Base-by-base conservation (phyloP, 2,329 filamentous ascomycete species). In the Raffaelea arxii region DNA sequence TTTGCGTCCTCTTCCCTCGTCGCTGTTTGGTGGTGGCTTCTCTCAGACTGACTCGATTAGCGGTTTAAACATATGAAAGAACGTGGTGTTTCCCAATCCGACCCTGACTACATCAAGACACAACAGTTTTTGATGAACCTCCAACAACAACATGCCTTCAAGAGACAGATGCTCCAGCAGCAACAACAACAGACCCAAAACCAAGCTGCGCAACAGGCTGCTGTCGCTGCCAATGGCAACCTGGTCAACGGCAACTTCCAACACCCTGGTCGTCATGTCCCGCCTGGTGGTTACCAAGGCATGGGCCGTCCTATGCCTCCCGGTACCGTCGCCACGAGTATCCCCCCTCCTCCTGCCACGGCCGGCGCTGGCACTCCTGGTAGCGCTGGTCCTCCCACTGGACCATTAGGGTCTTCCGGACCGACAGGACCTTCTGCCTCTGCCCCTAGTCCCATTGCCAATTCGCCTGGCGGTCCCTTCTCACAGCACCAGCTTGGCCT, bases 41-140 rank as follows among this genome's bases (percentile, higher is more conserved):
- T 22, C 30, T 37, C 3, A 19, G 32, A 4, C 51, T 41, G 12
- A 41, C 21, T 24, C 5, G 36, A 22, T 22, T 58, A 96, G 90
- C 89, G 87, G 75, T 92, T 86, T 54, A 84, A 86, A 60, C 80
- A 86, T 63, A 89, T 97, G 85, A 92, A 91, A 66, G 78, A 86
- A 47, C 76, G 83, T 57, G 90, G 90, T 55, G 83, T 94, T 22
- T 79, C 86, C 36, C 75, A 81, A 47, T 84, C 76, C 47, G 89
- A 97, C 58, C 91, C 91, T 40, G 90, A 97, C 62, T 90, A 84
- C 58, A 75, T 91, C 58, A 94, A 92, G 66, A 78, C 82, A 25
- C 82, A 87, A 46, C 80, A 84, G 51, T 80, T 94, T 50, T 75
- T 96, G 51, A 64, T 77, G 32, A 80, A 74, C 55, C 77, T 95